Percentiles rank a stretch among this genome's conserved stretches.
phyloP scores from a whole-genome alignment of 2,329 filamentous ascomycete genomes.

The Fusarium piperis region DNA sequence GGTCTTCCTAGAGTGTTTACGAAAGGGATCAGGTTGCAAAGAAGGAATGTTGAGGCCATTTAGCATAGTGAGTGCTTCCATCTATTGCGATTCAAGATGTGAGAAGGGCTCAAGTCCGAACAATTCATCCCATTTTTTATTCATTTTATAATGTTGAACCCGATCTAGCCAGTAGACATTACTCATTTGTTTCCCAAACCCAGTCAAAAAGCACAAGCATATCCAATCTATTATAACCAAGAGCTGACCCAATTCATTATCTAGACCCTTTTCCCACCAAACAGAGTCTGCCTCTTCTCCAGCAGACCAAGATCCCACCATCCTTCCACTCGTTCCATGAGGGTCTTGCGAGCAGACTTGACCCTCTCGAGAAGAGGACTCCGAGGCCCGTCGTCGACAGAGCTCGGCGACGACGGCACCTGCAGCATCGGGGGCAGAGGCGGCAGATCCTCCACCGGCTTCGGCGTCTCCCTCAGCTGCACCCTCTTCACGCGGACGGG shows the following conservation, averaged over 20 bases:
- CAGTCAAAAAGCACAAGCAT: slow-evolving; percentile 18
- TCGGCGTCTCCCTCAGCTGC: slow-evolving; percentile 35
- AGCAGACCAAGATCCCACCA: slow-evolving; percentile 65
- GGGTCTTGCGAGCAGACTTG: slow-evolving; percentile 56
- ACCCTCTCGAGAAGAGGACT: slow-evolving; percentile 41
- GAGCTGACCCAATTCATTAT: slow-evolving; percentile 13
- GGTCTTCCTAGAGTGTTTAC: neutral
- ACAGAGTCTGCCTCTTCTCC: slow-evolving; percentile 54
- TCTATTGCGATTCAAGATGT: neutral
- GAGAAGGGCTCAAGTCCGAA: slow-evolving; percentile 14
- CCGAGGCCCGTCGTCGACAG: slow-evolving; percentile 25
- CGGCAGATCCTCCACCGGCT: slow-evolving; percentile 44
- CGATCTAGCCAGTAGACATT: slow-evolving; percentile 46
- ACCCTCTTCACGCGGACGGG: slow-evolving; percentile 38
- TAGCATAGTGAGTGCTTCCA: neutral
- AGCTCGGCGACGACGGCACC: slow-evolving; percentile 33
- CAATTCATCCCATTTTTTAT: slow-evolving; percentile 22
- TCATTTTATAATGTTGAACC: slow-evolving; percentile 28
- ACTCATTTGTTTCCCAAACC: slow-evolving; percentile 21
- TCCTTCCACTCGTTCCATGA: slow-evolving; percentile 60
- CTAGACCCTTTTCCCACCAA: slow-evolving; percentile 39
- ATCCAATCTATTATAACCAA: slow-evolving; percentile 27
- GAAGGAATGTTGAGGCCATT: no score
- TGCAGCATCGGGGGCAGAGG: slow-evolving; percentile 43
- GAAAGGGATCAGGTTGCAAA: neutral